Evolutionary conservation across 140 eudicot species (phyloP).

Genomic region (Senecio squalidus): DNA sequence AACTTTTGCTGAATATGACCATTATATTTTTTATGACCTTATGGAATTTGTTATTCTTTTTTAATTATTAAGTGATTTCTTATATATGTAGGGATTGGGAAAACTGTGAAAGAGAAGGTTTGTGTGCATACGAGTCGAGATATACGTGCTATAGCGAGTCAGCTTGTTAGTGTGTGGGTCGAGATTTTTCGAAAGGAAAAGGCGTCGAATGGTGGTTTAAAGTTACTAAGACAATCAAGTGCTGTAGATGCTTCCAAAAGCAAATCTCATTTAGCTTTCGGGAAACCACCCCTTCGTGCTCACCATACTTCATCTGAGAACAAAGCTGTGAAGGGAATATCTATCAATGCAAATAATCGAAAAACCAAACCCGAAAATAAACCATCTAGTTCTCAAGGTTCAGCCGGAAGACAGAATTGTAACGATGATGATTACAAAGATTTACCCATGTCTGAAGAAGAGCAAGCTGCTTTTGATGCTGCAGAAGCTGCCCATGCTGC

Average conservation of each 20-base stretch:
- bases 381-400: constrained; percentile 58
- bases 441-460: constrained; percentile 68
- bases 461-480: constrained; percentile 81
- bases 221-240: constrained; percentile 52
- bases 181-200: constrained; percentile 92
- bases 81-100: constrained; percentile 91
- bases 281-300: constrained; percentile 65
- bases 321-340: constrained; percentile 30
- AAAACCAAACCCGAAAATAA: constrained; percentile 39
- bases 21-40: no score
- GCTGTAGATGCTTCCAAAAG: constrained; percentile 51
- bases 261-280: constrained; percentile 37
- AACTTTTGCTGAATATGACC: constrained; percentile 15
- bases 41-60: constrained; percentile 70
- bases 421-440: constrained; percentile 42
- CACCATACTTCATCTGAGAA: constrained; percentile 43
- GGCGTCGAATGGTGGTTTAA: constrained; percentile 68
- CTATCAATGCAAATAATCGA: constrained; percentile 27
- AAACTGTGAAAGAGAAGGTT: constrained; percentile 92
- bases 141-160: constrained; percentile 97
- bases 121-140: constrained; percentile 99
- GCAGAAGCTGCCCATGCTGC: constrained; percentile 98
- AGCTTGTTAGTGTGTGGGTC: constrained; percentile 89
- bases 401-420: constrained; percentile 40
- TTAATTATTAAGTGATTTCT: no score